These are phyloP conservation scores for Ceratocystis eucalypticola DNA, from an alignment of 2,329 filamentous ascomycete genomes.

Conservation along the genomic window DNA sequence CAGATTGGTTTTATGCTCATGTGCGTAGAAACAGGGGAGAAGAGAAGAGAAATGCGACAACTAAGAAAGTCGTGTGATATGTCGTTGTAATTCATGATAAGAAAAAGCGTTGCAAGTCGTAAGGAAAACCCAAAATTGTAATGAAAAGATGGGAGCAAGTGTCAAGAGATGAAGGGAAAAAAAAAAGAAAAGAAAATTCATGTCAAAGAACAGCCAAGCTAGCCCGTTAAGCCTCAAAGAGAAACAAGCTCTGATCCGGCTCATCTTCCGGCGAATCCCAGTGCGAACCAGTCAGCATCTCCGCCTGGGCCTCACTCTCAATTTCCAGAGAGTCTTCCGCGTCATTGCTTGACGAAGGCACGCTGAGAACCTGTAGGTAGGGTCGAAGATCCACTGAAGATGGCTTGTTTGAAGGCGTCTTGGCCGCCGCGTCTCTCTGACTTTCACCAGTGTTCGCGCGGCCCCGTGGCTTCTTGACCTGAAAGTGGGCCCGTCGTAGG, in stretches of 20 bases:
- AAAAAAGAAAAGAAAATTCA: not conserved
- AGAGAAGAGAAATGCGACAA: not conserved
- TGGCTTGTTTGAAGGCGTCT: conserved; percentile 11
- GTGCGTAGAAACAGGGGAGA: not conserved
- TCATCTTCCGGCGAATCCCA: not conserved
- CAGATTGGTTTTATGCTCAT: conserved; percentile 5
- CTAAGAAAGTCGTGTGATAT: not conserved
- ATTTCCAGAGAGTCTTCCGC: conserved; percentile 5
- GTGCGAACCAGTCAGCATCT: not conserved
- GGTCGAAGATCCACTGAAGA: conserved; percentile 17
- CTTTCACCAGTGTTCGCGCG: conserved; percentile 25
- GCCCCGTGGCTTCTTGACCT: conserved; percentile 40
- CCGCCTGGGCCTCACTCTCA: not conserved
- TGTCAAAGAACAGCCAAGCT: not conserved
- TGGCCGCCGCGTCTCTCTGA: conserved; percentile 2
- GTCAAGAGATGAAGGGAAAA: not conserved
- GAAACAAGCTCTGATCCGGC: not conserved
- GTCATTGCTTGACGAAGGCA: not conserved
- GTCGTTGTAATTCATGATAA: not conserved
- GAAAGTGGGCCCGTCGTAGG: conserved; percentile 77
- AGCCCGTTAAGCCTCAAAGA: not conserved
- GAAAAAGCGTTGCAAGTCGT: conserved; percentile 11
- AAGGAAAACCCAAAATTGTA: not conserved
- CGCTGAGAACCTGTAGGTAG: conserved; percentile 7
- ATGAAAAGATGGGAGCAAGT: no score